Evolutionary conservation across 495 filamentous ascomycete genomes (phyloP), one percentile per base, ranked within the genome.

Genomic region (Thermothielavioides terrestris): DNA sequence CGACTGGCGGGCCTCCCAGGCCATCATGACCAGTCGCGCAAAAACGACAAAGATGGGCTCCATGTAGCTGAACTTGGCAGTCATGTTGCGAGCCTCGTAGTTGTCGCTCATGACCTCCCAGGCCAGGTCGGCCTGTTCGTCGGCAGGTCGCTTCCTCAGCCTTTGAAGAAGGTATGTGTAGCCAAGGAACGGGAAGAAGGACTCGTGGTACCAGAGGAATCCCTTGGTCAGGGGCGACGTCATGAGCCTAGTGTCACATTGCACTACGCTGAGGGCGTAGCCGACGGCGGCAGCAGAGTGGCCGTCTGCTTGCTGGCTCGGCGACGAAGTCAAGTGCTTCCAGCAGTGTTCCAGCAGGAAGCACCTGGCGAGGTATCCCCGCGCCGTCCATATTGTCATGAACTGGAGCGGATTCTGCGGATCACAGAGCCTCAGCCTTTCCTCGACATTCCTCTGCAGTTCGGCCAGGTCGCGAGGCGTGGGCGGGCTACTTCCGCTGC

Each of bases 41-140:
- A 47, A 47, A 14, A 47, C 15, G 7, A 17, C 44, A 38, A 38
- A 47, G 9, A 47, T 12, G 34, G 44, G 32, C 22, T 20, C 25
- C n/a, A n/a, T n/a, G 15, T 22, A 8, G 15, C 5, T 7, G 11
- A 14, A 14, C 31, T 26, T 23, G 3, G 6, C 17, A 6, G 4
- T 18, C 17, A 22, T 34, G 3, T 6, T 4, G 23, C 42, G 42
- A 20, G 62, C 69, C 7, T 73, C 67, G 46, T 66, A 78, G 47
- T 79, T 77, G 1, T 75, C 68, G 54, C 66, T 71, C 69, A 80
- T 72, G 1, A 63, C 42, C 9, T 70, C 52, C 78, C 78, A 82
- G 6, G 63, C 63, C 58, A 1, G 22, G 45, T 59, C 53, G 20
- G 69, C 64, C 7, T 68, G 46, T 34, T 38, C 27, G n/a, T 30